These are phyloP conservation scores for Brasenia schreberi DNA, from an alignment of 164 flowering plant species.

Conservation along the genomic window DNA sequence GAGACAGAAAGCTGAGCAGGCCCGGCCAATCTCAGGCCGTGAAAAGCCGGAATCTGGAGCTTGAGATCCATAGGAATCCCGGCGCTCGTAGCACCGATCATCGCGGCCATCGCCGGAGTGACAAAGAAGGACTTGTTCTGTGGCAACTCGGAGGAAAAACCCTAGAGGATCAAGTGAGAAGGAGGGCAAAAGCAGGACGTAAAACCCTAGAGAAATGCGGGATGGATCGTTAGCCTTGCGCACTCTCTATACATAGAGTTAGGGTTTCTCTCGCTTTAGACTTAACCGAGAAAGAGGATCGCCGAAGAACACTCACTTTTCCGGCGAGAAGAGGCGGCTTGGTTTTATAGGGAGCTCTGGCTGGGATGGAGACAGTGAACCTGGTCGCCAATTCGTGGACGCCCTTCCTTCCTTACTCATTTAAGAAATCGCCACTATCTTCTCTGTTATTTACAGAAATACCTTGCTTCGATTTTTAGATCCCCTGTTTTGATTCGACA, in stretches of 20 bases:
- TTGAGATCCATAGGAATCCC: constrained; percentile 28
- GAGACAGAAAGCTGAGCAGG: constrained; percentile 16
- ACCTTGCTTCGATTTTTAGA: no score
- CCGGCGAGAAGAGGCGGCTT: neutral
- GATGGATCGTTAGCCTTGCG: neutral
- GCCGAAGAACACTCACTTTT: neutral
- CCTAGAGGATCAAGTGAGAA: neutral
- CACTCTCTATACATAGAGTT: neutral
- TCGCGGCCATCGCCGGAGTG: constrained; percentile 27
- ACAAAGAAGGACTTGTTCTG: neutral
- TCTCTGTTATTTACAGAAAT: neutral
- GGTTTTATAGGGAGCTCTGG: neutral
- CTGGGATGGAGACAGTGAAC: neutral
- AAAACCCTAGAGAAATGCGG: neutral
- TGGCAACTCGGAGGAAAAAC: neutral
- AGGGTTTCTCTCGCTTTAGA: neutral
- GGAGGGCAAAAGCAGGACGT: neutral
- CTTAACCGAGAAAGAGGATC: neutral
- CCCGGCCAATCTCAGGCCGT: constrained; percentile 35
- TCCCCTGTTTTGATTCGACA: no score
- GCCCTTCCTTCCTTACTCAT: neutral
- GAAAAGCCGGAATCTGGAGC: constrained; percentile 32
- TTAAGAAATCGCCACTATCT: neutral
- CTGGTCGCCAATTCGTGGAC: neutral
- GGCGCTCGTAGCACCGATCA: constrained; percentile 46